Conservation (phyloP, 257 asterid species). For the Echites panduratus region DNA sequence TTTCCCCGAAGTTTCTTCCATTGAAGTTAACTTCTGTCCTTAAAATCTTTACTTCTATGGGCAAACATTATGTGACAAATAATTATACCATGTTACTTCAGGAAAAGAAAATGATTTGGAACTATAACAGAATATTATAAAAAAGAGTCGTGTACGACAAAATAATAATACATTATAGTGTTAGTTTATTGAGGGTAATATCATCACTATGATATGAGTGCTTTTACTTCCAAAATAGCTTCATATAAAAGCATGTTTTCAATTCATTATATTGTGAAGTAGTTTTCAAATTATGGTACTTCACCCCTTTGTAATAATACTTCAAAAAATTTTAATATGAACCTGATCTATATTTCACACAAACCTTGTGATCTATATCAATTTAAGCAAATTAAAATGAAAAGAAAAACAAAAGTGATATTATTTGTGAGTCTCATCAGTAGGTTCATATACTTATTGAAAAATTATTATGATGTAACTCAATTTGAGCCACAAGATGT, state of each 20-base stretch:
- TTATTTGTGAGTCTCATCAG: too few species aligned
- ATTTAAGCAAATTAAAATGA: too few species aligned
- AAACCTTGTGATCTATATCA: too few species aligned
- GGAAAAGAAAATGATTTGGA: constrained; percentile 1
- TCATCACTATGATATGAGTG: constrained; percentile 8
- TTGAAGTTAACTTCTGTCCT: neutral
- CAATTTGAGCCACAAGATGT: too few species aligned
- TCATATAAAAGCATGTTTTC: constrained; percentile 18
- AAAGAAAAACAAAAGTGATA: too few species aligned
- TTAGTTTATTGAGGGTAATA: constrained; percentile 6
- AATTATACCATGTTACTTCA: constrained; percentile 4
- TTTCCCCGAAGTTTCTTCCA: neutral
- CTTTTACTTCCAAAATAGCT: constrained; percentile 6
- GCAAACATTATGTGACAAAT: constrained; percentile 5
- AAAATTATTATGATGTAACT: too few species aligned
- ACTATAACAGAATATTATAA: neutral
- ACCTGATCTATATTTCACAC: too few species aligned
- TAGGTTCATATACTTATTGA: too few species aligned
- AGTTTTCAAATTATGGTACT: neutral
- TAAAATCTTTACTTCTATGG: neutral
- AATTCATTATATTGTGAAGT: constrained; percentile 7
- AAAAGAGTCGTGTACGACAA: constrained; percentile 1
- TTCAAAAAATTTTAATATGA: neutral
- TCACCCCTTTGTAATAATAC: neutral
- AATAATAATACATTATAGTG: neutral